phyloP scores from a whole-genome alignment of 2,329 filamentous ascomycete genomes.

The Dactylonectria macrodidyma region DNA sequence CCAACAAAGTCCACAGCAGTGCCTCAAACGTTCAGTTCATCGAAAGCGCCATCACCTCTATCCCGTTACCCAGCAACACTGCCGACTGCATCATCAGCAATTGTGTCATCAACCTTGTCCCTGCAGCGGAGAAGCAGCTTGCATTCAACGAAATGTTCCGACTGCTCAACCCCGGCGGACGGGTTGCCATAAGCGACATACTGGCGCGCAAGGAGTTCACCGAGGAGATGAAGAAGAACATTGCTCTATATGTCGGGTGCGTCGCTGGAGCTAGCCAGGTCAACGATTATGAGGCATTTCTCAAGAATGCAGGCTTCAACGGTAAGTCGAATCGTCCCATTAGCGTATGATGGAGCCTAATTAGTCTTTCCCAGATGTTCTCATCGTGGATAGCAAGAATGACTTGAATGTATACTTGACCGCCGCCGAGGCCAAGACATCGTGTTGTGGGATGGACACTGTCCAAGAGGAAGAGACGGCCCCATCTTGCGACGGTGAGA shows the following conservation, averaged over 20 bases:
- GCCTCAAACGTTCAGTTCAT: too few relatives aligned
- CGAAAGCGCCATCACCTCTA: too few relatives aligned
- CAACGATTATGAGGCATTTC: conserved; percentile 65
- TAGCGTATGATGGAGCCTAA: too few relatives aligned
- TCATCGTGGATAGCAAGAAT: too few relatives aligned
- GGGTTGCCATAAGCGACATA: conserved; percentile 73
- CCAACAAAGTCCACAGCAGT: too few relatives aligned
- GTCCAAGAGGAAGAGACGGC: too few relatives aligned
- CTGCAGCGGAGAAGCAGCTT: conserved; percentile 63
- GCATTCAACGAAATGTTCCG: conserved; percentile 73
- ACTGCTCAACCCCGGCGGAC: conserved; percentile 69
- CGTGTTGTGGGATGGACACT: too few relatives aligned
- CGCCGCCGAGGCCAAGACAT: too few relatives aligned
- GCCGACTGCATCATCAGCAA: conserved; percentile 64
- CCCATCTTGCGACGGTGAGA: too few relatives aligned
- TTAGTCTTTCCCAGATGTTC: too few relatives aligned
- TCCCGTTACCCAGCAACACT: too few relatives aligned
- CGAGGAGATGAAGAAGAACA: conserved; percentile 60
- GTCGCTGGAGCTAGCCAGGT: conserved; percentile 70
- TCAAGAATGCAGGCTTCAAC: conserved; percentile 65
- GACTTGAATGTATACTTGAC: too few relatives aligned
- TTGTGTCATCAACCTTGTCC: conserved; percentile 75
- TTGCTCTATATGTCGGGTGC: conserved; percentile 73
- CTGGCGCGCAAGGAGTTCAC: conserved; percentile 66
- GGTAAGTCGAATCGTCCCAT: conserved; percentile 50